Conservation (phyloP, 176 grass and related monocot species). For the Puya raimondii region DNA sequence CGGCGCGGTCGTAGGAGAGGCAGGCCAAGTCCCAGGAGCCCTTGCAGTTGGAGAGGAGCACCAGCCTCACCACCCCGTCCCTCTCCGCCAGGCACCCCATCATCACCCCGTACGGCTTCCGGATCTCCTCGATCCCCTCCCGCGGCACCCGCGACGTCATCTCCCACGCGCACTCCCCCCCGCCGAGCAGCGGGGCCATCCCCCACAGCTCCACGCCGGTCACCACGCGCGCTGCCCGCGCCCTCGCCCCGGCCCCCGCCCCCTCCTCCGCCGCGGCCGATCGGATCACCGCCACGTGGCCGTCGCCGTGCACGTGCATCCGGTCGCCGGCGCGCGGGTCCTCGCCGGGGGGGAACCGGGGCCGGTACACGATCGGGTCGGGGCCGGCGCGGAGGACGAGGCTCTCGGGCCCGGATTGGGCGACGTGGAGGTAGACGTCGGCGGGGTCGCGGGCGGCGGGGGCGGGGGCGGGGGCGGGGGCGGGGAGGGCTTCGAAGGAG, state of each 20-base stretch:
- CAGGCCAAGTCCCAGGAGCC: slow-evolving; percentile 80
- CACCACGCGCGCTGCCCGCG: slow-evolving; percentile 40
- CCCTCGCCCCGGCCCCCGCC: not conserved
- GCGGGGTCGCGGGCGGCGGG: not conserved
- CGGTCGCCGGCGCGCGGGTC: slow-evolving; percentile 26
- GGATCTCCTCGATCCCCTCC: slow-evolving; percentile 50
- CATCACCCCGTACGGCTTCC: slow-evolving; percentile 77
- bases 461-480: not conserved
- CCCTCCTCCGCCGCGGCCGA: slow-evolving; percentile 44
- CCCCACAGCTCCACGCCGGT: slow-evolving; percentile 70
- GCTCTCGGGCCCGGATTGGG: slow-evolving; percentile 49
- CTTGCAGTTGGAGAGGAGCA: slow-evolving; percentile 79
- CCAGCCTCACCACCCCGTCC: slow-evolving; percentile 62
- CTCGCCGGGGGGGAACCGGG: slow-evolving; percentile 44
- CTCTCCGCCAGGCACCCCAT: slow-evolving; percentile 78
- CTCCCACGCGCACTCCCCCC: slow-evolving; percentile 49
- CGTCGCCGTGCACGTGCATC: slow-evolving; percentile 78
- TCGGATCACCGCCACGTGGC: slow-evolving; percentile 61
- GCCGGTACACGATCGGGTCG: slow-evolving; percentile 46
- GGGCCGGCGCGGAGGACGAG: slow-evolving; percentile 44
- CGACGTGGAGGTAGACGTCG: slow-evolving; percentile 52
- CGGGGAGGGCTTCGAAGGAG: slow-evolving; percentile 31
- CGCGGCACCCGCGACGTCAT: slow-evolving; percentile 39
- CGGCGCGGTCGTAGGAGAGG: slow-evolving; percentile 60
- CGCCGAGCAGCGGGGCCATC: slow-evolving; percentile 23